phyloP scores from a whole-genome alignment of 1,139 yeast species.

The Geotrichum aggregatum region DNA sequence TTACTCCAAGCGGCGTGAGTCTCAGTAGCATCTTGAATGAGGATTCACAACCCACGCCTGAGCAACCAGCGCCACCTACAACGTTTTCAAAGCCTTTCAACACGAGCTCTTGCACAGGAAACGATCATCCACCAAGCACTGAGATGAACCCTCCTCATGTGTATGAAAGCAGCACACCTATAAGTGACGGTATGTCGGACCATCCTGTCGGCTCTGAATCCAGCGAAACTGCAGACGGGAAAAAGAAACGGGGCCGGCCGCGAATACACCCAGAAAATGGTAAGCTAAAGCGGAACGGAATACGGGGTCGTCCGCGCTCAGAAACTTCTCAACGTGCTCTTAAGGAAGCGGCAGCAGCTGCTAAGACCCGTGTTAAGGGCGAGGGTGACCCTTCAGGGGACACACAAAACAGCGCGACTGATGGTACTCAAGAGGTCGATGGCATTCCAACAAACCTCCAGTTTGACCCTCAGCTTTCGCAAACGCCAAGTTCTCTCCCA shows the following conservation, averaged over 20 bases:
- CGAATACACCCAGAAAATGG: conserved; percentile 7
- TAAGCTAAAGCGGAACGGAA: conserved; percentile 9
- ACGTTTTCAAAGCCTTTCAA: neutral
- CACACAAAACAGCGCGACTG: too few species aligned
- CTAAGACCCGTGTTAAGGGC: neutral
- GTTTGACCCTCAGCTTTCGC: too few species aligned
- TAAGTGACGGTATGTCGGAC: neutral
- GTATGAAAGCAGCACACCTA: too few species aligned
- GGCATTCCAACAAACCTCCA: too few species aligned
- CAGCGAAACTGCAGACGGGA: neutral
- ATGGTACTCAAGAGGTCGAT: too few species aligned
- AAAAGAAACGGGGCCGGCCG: conserved; percentile 18
- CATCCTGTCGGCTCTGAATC: neutral
- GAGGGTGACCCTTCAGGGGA: neutral
- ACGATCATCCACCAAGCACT: too few species aligned
- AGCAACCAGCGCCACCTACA: neutral
- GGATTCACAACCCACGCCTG: neutral
- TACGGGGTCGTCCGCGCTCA: conserved; percentile 20
- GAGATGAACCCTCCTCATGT: too few species aligned
- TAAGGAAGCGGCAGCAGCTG: conserved; percentile 16
- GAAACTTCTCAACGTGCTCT: conserved; percentile 19
- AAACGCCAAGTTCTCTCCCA: too few species aligned
- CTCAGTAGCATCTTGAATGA: neutral
- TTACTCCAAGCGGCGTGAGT: neutral
- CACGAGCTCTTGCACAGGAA: too few species aligned